Evolutionary conservation across 176 grass and related monocot genomes (phyloP), one percentile per base, ranked within the genome.

Genomic region (Raddia guianensis): DNA sequence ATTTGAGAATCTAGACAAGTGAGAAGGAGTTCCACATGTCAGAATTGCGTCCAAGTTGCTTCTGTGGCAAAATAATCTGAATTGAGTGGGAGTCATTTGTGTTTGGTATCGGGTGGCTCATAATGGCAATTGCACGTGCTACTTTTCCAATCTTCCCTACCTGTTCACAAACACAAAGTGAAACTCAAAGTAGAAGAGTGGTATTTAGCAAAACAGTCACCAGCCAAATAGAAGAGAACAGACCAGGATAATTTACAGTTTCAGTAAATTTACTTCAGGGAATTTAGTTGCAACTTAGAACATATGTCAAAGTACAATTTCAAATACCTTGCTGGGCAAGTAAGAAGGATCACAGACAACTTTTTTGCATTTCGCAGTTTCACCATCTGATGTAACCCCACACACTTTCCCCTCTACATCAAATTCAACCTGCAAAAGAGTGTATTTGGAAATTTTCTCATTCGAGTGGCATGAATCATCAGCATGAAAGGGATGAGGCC

Each of bases 321-420:
- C 19, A 47, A 75, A 21, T 67, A 97, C 94, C 91, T 97, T 97
- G 73, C 82, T 94, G 20, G 85, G 68, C 33, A 97, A 81, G 91
- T 97, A 97, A 58, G 91, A 97, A 86, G 94, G 94, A 71, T 97
- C 94, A 84, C 94, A 97, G 21, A 97, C 94, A 63, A 97, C 84
- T 74, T 97, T 97, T 63, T 87, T 97, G 84, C 94, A 97, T 64
- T 89, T 91, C 9, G 94, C 94, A 57, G 94, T 97, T 94, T 94
- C 94, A 27, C 94, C 94, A 91, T 97, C 91, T 50, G 94, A 97
- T 8, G 94, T 91, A 82, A 94, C 94, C 68, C 94, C 94, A 66
- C 91, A 97, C n/a, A 75, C 89, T 90, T 97, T 97, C 45, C 91
- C 94, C 87, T 94, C 91, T 62, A 83, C 58, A 84, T 97, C 94